Percentiles rank a stretch among this genome's conserved stretches.
These are phyloP conservation scores for Platanus orientalis DNA, from an alignment of 164 flowering plant species.

Conservation along the genomic window DNA sequence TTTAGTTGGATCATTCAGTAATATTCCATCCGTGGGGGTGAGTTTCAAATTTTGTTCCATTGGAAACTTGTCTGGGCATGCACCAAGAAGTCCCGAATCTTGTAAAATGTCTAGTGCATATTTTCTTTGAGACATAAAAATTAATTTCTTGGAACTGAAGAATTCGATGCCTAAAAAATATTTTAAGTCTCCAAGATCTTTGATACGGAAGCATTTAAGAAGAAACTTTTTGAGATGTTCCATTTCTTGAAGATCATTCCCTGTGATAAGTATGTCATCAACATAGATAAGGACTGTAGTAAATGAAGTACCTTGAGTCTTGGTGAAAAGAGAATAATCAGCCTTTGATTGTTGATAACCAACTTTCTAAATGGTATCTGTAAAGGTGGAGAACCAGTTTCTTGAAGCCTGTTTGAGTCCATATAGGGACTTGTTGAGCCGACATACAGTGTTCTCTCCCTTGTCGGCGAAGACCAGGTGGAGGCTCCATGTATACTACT, in stretches of 20 bases:
- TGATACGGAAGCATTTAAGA: background rate
- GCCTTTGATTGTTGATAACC: slow-evolving; percentile 7
- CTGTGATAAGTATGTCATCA: slow-evolving; percentile 1
- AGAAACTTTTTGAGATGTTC: background rate
- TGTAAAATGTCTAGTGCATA: slow-evolving; percentile 4
- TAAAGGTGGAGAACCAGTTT: background rate
- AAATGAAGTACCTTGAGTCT: background rate
- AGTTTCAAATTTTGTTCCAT: no score
- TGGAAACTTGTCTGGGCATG: no score
- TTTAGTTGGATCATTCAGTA: no score
- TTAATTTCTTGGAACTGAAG: background rate
- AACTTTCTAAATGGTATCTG: background rate
- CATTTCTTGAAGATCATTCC: background rate
- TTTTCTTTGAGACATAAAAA: slow-evolving; percentile 8
- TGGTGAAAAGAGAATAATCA: background rate
- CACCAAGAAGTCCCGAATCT: no score
- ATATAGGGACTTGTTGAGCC: slow-evolving; percentile 2
- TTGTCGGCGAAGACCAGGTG: slow-evolving; percentile 9
- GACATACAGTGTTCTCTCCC: slow-evolving; percentile 2
- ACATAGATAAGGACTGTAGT: background rate
- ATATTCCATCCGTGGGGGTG: no score
- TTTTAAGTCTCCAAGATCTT: background rate
- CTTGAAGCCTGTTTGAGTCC: slow-evolving; percentile 7
- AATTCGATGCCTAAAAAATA: background rate
- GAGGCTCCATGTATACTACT: slow-evolving; percentile 1